Percentiles rank a stretch among this genome's conserved stretches.
Evolutionary conservation across 805 yeast genomes (phyloP).

Genomic region (Lipomyces anomalus): DNA sequence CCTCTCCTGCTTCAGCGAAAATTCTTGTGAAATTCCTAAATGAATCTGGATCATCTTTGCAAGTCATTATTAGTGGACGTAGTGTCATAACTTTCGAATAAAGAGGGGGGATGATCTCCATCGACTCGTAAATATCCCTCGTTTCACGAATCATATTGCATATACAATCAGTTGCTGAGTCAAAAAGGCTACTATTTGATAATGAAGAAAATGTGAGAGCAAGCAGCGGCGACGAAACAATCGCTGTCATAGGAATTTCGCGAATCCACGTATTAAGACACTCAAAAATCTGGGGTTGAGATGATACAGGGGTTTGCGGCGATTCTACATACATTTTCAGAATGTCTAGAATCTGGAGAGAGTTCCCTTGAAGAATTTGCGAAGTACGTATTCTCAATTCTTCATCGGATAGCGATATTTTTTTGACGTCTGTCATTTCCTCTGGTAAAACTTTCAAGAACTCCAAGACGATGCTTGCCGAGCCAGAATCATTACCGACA

Average conservation of each 20-base stretch:
- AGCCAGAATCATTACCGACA: conserved; percentile 38
- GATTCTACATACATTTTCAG: conserved; percentile 48
- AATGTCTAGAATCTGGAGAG: conserved; percentile 59
- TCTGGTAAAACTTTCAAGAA: conserved; percentile 87
- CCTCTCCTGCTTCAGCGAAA: conserved; percentile 87
- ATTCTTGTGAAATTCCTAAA: conserved; percentile 67
- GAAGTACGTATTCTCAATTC: conserved; percentile 64
- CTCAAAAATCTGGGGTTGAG: conserved; percentile 49
- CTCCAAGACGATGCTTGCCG: conserved; percentile 54
- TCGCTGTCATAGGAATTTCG: conserved; percentile 69
- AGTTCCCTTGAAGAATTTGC: conserved; percentile 59
- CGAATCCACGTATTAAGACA: conserved; percentile 87
- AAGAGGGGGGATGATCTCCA: conserved; percentile 57
- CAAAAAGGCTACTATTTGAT: conserved; percentile 59
- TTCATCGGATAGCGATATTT: conserved; percentile 72
- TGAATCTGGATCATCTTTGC: conserved; percentile 51
- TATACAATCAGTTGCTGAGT: conserved; percentile 81
- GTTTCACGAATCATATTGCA: conserved; percentile 77
- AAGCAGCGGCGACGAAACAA: conserved; percentile 63
- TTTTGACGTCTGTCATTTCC: conserved; percentile 72
- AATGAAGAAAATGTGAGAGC: conserved; percentile 62
- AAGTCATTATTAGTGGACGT: conserved; percentile 42
- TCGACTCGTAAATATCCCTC: conserved; percentile 49
- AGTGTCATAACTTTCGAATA: conserved; percentile 63
- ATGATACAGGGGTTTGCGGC: conserved; percentile 32